phyloP scores from a whole-genome alignment of 2,329 filamentous ascomycete species.

The Bipolaris zeicola region DNA sequence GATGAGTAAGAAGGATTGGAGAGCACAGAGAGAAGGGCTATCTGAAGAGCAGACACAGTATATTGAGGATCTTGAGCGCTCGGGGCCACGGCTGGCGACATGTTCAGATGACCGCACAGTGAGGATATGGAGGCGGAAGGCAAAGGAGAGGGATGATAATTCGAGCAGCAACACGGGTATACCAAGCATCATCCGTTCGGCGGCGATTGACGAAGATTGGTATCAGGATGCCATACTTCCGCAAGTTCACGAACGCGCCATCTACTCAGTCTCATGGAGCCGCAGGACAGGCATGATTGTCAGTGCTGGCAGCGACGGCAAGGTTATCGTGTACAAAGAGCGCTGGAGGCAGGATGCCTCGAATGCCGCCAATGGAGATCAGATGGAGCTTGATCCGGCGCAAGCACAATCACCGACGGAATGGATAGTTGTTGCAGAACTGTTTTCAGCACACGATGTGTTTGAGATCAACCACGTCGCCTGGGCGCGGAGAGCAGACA shows the following conservation, averaged over 20 bases:
- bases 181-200: slow-evolving; percentile 85
- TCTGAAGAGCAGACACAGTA: slow-evolving; percentile 43
- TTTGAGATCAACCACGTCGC: slow-evolving; percentile 93
- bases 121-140: slow-evolving; percentile 74
- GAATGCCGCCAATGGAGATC: slow-evolving; percentile 32
- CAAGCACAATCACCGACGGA: slow-evolving; percentile 50
- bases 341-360: slow-evolving; percentile 22
- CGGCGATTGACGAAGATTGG: slow-evolving; percentile 80
- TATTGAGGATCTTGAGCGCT: slow-evolving; percentile 47
- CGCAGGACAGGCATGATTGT: slow-evolving; percentile 75
- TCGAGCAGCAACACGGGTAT: slow-evolving; percentile 63
- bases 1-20: slow-evolving; percentile 36
- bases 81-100: slow-evolving; percentile 70
- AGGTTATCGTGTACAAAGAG: slow-evolving; percentile 33
- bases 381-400: slow-evolving; percentile 23
- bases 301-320: slow-evolving; percentile 80
- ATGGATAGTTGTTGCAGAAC: slow-evolving; percentile 74
- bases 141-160: slow-evolving; percentile 56
- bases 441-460: slow-evolving; percentile 80
- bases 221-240: slow-evolving; percentile 77
- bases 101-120: slow-evolving; percentile 84
- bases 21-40: slow-evolving; percentile 27
- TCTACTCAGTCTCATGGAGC: slow-evolving; percentile 89
- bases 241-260: slow-evolving; percentile 73
- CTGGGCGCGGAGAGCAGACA: slow-evolving; percentile 82